These are phyloP conservation scores for Emergomyces africanus DNA, from an alignment of 2,329 filamentous ascomycete genomes.

Conservation along the genomic window DNA sequence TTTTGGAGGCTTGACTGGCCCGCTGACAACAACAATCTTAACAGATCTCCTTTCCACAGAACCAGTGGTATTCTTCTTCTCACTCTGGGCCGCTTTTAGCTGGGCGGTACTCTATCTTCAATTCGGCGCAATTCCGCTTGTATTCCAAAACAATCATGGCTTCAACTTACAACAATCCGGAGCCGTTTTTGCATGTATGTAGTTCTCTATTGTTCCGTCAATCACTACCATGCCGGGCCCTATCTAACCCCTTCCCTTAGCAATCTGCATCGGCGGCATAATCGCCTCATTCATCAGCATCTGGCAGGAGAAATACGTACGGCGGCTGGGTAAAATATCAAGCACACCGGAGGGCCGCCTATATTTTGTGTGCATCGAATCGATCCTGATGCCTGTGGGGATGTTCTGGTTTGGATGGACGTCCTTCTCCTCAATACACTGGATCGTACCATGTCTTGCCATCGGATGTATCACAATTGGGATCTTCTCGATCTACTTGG, in stretches of 20 bases:
- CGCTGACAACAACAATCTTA: neutral
- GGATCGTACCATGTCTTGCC: slow-evolving; percentile 59
- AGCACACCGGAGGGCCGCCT: slow-evolving; percentile 60
- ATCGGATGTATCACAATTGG: slow-evolving; percentile 68
- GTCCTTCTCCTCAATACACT: slow-evolving; percentile 48
- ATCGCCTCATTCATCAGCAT: slow-evolving; percentile 58
- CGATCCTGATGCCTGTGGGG: slow-evolving; percentile 61
- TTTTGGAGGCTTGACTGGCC: neutral
- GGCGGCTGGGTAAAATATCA: slow-evolving; percentile 33
- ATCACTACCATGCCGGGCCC: neutral
- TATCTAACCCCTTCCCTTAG: slow-evolving; percentile 16
- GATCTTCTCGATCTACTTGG: slow-evolving; percentile 75
- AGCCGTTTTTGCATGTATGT: slow-evolving; percentile 50
- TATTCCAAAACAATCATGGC: slow-evolving; percentile 55
- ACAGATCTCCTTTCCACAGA: slow-evolving; percentile 47
- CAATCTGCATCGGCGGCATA: slow-evolving; percentile 55
- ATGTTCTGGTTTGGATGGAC: slow-evolving; percentile 74
- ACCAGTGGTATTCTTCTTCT: slow-evolving; percentile 59
- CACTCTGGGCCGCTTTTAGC: slow-evolving; percentile 75
- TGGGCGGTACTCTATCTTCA: slow-evolving; percentile 84
- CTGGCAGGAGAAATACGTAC: slow-evolving; percentile 56
- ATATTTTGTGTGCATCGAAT: slow-evolving; percentile 71
- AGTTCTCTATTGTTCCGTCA: slow-evolving; percentile 1
- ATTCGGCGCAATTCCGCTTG: slow-evolving; percentile 66
- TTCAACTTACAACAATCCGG: slow-evolving; percentile 58